Conservation (phyloP, 2,329 filamentous ascomycete genomes). For the Stagonosporopsis chrysanthemi region DNA sequence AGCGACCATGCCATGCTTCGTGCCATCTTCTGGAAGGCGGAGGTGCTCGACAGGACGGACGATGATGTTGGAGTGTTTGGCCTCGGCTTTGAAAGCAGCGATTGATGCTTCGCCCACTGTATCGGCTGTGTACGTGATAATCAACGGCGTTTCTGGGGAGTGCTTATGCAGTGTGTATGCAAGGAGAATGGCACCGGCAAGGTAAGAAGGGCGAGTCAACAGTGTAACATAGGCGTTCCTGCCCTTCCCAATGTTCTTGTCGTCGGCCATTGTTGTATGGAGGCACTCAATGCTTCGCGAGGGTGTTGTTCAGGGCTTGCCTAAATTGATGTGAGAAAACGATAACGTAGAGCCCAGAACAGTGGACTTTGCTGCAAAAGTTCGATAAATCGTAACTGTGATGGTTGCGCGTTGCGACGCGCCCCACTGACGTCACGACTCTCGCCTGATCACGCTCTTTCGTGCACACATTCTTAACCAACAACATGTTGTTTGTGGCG, state of each 20-base stretch:
- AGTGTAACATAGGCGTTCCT: constrained; percentile 58
- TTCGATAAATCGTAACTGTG: not conserved
- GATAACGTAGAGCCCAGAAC: not conserved
- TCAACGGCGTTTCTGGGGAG: constrained; percentile 56
- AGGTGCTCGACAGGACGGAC: constrained; percentile 53
- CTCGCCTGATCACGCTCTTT: constrained; percentile 22
- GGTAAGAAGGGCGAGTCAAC: constrained; percentile 60
- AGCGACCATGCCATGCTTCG: constrained; percentile 53
- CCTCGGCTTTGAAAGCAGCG: constrained; percentile 53
- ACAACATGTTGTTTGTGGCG: too few relatives aligned
- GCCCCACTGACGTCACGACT: constrained; percentile 34
- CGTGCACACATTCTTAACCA: not conserved
- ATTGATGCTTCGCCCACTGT: constrained; percentile 52
- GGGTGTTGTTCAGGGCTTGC: not conserved
- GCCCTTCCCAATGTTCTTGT: constrained; percentile 4
- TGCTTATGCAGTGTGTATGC: constrained; percentile 58
- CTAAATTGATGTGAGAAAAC: not conserved
- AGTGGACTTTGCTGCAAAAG: not conserved
- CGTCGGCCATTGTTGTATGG: constrained; percentile 18
- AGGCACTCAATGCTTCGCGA: not conserved
- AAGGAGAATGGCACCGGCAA: constrained; percentile 61
- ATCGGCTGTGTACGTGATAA: constrained; percentile 58
- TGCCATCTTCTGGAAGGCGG: constrained; percentile 44
- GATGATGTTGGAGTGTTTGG: constrained; percentile 51
- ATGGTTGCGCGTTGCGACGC: constrained; percentile 10